Evolutionary conservation across 2,329 filamentous ascomycete species (phyloP), one percentile per base, ranked within the genome.

Genomic region (Myriosclerotinia scirpicola): DNA sequence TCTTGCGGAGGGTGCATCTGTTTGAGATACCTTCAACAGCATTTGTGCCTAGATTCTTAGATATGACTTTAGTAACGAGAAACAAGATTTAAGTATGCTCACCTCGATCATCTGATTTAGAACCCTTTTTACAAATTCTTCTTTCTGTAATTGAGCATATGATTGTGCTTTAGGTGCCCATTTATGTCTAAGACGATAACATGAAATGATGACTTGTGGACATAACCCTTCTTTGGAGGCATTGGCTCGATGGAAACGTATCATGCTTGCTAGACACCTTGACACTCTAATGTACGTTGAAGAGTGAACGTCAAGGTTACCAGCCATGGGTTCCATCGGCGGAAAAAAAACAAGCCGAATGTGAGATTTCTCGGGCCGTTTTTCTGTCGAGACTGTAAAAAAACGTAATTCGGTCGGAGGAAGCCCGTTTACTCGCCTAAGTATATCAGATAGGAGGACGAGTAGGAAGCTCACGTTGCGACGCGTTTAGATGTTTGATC

Each of bases 91-190:
- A 26, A 46, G 15, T 9, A 42, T 50, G 12, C 63, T 42, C 34
- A 60, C 63, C 54, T 65, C 54, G 42, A 65, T 65, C 63, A 65
- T 65, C 11, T 65, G 54, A 22, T 65, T 38, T 30, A 65, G 26
- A n/a, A 65, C 38, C 12, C 36, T 52, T 59, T 36, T 54, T 7
- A 65, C 48, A 60, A 59, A 42, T n/a, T 44, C 63, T 36, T 65
- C 63, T 38, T 65, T 65, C 7, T 65, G 54, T 42, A 20, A 30
- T 60, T 54, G 50, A 22, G 64, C 17, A 30, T 30, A 42, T 11
- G 42, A 54, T 36, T 42, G 38, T n/a, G 64, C 64, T 56, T 44
- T 54, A n/a, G 64, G 44, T 26, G 42, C 38, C 54, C 54, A 65
- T 46, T 54, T 42, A 6, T 65, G 64, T 9, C 64, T 54, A 53